Percentiles rank a stretch among this genome's conserved stretches.
Evolutionary conservation across 345 rosid species (phyloP).

Genomic region (Nephelium lappaceum): DNA sequence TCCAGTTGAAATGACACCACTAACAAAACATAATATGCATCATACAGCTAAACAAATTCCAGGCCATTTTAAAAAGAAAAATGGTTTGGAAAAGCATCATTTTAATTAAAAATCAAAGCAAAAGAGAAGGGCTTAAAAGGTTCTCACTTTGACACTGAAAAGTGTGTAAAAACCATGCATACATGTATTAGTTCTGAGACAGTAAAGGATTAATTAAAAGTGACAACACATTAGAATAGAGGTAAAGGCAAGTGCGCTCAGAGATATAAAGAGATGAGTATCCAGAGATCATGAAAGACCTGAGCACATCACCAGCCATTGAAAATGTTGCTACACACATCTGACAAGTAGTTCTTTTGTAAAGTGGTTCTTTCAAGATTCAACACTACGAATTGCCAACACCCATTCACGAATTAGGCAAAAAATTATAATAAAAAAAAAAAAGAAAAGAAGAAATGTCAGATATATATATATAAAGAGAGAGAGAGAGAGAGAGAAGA

Average conservation of each 20-base stretch:
- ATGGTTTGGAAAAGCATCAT: not conserved
- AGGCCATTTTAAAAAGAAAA: not conserved
- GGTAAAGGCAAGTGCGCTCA: conserved; percentile 13
- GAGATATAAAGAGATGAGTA: not conserved
- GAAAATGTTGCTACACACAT: conserved; percentile 19
- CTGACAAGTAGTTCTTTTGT: conserved; percentile 33
- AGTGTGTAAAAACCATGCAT: not conserved
- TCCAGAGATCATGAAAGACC: not conserved
- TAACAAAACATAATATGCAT: not conserved
- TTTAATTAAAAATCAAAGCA: not conserved
- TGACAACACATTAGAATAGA: conserved; percentile 11
- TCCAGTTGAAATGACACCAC: conserved; percentile 29
- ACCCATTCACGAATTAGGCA: conserved; percentile 4
- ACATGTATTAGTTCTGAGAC: conserved; percentile 8
- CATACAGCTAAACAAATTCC: not conserved
- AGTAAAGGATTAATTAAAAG: conserved; percentile 31
- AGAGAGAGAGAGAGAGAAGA: not conserved
- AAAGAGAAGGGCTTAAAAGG: not conserved
- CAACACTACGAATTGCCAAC: conserved; percentile 14
- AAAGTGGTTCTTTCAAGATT: conserved; percentile 27
- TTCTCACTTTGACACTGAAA: not conserved
- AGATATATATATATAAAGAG: not conserved
- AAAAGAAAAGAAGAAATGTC: not conserved
- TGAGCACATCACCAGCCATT: conserved; percentile 16
- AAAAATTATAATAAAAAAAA: not conserved